Evolutionary conservation across 2,329 filamentous ascomycete species (phyloP).

Genomic region (Alternaria incomplexa): DNA sequence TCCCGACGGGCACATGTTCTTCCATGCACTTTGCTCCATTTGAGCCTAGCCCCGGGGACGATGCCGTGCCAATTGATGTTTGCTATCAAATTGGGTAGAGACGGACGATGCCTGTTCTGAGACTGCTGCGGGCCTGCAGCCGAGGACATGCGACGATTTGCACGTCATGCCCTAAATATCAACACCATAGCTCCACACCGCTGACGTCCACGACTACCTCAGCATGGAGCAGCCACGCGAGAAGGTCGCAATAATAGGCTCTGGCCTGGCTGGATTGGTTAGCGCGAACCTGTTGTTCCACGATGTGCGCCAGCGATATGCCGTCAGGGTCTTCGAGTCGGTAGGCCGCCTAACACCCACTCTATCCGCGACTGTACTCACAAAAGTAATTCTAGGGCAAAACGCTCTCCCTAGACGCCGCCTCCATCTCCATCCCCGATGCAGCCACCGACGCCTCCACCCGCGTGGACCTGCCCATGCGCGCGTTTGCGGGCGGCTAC

Average conservation of each 20-base stretch:
- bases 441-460: conserved; percentile 27
- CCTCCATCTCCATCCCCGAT: conserved; percentile 50
- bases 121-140: not conserved
- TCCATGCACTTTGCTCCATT: not conserved
- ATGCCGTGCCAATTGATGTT: not conserved
- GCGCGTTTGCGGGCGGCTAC: conserved; percentile 59
- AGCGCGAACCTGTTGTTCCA: conserved; percentile 53
- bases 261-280: conserved; percentile 58
- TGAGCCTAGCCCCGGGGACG: not conserved
- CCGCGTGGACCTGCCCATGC: conserved; percentile 60
- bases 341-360: conserved; percentile 33
- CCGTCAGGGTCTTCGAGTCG: conserved; percentile 55
- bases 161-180: not conserved
- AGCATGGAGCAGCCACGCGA: conserved; percentile 15
- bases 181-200: not conserved
- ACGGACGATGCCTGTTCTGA: not conserved
- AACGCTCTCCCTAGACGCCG: conserved; percentile 54
- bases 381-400: conserved; percentile 44
- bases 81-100: not conserved
- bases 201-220: not conserved
- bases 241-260: conserved; percentile 55
- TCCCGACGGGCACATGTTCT: not conserved
- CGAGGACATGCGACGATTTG: not conserved
- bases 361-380: not conserved
- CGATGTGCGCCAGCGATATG: conserved; percentile 50